These are phyloP conservation scores for Linnemannia exigua DNA, from an alignment of 192 early-diverging fungal genomes.

Conservation along the genomic window DNA sequence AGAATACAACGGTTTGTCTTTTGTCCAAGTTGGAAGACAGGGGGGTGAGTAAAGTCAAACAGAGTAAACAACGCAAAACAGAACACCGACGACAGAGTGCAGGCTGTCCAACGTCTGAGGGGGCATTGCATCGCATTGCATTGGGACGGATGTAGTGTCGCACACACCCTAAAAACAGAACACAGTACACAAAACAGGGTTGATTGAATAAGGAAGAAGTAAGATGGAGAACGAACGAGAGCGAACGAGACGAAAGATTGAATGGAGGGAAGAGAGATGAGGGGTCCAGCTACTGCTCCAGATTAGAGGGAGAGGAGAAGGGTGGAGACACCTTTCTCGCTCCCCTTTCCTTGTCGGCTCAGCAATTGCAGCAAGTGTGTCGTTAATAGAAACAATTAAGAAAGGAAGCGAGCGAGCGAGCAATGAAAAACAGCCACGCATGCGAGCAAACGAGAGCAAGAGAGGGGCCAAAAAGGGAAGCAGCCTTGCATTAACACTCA, in stretches of 20 bases:
- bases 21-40: neutral
- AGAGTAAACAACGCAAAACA: no score
- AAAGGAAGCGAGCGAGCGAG: neutral
- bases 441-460: neutral
- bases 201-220: neutral
- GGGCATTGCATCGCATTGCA: neutral
- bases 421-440: neutral
- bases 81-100: no score
- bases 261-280: conserved; percentile 5
- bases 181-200: neutral
- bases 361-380: neutral
- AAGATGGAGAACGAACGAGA: neutral
- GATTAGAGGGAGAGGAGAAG: neutral
- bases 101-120: conserved; percentile 5
- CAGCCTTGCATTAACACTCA: neutral
- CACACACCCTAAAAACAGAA: conserved; percentile 36
- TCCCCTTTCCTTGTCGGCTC: neutral
- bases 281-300: neutral
- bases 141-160: neutral
- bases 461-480: neutral
- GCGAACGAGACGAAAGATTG: neutral
- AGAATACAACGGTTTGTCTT: neutral
- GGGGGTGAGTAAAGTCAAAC: neutral
- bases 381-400: neutral
- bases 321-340: neutral